A percentile compares a stretch with the other conserved stretches of the same genome.
phyloP scores from a whole-genome alignment of 2,329 filamentous ascomycete species.

The Calycina herbarum region DNA sequence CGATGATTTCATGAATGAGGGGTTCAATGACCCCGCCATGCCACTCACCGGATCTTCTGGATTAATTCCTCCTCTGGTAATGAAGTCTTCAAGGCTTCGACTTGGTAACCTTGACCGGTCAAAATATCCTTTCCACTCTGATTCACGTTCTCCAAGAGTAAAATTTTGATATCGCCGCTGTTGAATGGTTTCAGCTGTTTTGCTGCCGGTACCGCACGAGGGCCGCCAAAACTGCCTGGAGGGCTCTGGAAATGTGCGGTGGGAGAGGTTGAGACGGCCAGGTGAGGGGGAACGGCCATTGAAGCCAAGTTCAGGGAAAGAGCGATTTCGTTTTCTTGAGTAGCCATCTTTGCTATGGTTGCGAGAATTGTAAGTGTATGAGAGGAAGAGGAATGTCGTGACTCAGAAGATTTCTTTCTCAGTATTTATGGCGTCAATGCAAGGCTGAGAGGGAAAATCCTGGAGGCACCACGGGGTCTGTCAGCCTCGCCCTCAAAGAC shows the following conservation, averaged over 20 bases:
- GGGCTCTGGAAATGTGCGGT: conserved; percentile 73
- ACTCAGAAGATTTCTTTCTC: conserved; percentile 13
- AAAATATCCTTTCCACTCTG: conserved; percentile 83
- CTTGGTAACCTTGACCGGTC: conserved; percentile 86
- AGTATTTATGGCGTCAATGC: conserved; percentile 14
- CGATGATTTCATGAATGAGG: conserved; percentile 7
- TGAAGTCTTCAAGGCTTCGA: conserved; percentile 86
- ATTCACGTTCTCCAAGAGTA: conserved; percentile 95
- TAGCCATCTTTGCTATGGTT: conserved; percentile 27
- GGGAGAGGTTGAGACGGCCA: conserved; percentile 74
- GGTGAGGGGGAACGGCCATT: conserved; percentile 54
- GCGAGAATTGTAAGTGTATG: not conserved
- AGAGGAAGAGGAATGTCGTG: conserved; percentile 5
- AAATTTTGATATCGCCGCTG: conserved; percentile 92
- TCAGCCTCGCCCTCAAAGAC: conserved; percentile 13
- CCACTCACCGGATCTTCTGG: conserved; percentile 80
- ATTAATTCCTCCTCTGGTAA: conserved; percentile 91
- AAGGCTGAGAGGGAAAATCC: conserved; percentile 7
- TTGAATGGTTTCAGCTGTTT: conserved; percentile 95
- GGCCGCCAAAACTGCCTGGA: conserved; percentile 52
- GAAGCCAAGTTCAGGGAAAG: conserved; percentile 38
- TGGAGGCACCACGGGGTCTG: not conserved
- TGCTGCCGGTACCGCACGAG: conserved; percentile 45
- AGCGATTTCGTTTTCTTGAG: conserved; percentile 50
- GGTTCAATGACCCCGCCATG: conserved; percentile 36